phyloP scores from a whole-genome alignment of 306 rosid species.

The Myrica gale region DNA sequence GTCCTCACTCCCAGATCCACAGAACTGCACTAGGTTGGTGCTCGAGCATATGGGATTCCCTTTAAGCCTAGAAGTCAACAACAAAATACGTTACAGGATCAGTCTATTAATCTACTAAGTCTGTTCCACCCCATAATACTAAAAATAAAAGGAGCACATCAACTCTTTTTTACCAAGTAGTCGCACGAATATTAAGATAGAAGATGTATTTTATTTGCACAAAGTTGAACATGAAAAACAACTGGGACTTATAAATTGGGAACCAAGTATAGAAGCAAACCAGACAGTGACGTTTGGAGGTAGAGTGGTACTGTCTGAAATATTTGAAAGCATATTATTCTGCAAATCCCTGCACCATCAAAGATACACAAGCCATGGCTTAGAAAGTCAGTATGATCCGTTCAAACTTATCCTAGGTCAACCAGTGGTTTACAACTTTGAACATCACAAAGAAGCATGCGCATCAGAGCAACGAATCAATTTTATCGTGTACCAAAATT shows the following conservation, averaged over 20 bases:
- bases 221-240: slow-evolving; percentile 9
- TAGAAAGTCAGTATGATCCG: slow-evolving; percentile 12
- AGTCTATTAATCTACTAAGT: background rate
- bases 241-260: background rate
- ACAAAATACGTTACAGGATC: background rate
- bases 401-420: slow-evolving; percentile 2
- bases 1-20: slow-evolving; percentile 44
- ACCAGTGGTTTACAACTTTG: background rate
- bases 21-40: slow-evolving; percentile 40
- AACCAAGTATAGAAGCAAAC: slow-evolving; percentile 49
- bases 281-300: slow-evolving; percentile 71
- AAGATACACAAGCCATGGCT: slow-evolving; percentile 27
- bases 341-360: slow-evolving; percentile 68
- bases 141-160: background rate
- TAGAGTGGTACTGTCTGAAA: slow-evolving; percentile 51
- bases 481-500: background rate
- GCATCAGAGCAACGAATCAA: background rate
- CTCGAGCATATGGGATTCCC: slow-evolving; percentile 82
- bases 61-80: slow-evolving; percentile 59
- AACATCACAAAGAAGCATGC: background rate
- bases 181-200: background rate
- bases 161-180: background rate
- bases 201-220: slow-evolving; percentile 4
- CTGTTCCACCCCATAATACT: background rate
- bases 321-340: slow-evolving; percentile 52